phyloP scores from a whole-genome alignment of 2,329 filamentous ascomycete genomes.

The Aspergillus luchuensis region DNA sequence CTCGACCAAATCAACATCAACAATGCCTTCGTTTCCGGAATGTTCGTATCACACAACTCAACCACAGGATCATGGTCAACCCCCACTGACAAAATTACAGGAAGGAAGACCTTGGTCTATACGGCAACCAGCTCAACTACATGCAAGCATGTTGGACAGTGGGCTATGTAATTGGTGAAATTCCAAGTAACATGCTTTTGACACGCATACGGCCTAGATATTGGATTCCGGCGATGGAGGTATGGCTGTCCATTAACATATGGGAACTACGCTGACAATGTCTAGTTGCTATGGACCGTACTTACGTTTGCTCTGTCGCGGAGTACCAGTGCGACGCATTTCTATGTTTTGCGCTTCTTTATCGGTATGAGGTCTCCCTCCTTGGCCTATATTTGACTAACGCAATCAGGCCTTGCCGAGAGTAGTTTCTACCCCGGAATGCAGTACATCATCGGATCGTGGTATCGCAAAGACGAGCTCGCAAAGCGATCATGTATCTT shows the following conservation, averaged over 20 bases:
- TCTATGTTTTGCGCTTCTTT: conserved; percentile 54
- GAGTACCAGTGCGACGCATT: conserved; percentile 46
- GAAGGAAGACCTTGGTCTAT: conserved; percentile 57
- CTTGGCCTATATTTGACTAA: neutral
- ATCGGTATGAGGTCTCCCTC: conserved; percentile 37
- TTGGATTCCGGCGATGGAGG: conserved; percentile 53
- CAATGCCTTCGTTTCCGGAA: conserved; percentile 52
- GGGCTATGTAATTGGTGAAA: conserved; percentile 60
- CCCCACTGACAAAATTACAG: conserved; percentile 22
- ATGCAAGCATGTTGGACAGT: conserved; percentile 61
- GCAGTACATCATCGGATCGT: conserved; percentile 55
- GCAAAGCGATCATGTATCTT: conserved; percentile 58
- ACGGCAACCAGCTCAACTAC: conserved; percentile 59
- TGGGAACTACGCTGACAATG: neutral
- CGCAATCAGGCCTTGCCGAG: conserved; percentile 46
- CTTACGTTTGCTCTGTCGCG: conserved; percentile 50
- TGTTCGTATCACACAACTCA: conserved; percentile 32
- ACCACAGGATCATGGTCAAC: too few species aligned
- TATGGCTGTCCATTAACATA: conserved; percentile 17
- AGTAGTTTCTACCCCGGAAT: conserved; percentile 56
- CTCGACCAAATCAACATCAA: conserved; percentile 50
- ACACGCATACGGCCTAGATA: conserved; percentile 51
- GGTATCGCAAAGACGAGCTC: conserved; percentile 55
- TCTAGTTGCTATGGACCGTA: conserved; percentile 50
- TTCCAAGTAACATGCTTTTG: conserved; percentile 55